Percentiles rank a stretch among this genome's conserved stretches.
phyloP scores from a whole-genome alignment of 2,329 filamentous ascomycete genomes.

The Aspergillus fischeri region DNA sequence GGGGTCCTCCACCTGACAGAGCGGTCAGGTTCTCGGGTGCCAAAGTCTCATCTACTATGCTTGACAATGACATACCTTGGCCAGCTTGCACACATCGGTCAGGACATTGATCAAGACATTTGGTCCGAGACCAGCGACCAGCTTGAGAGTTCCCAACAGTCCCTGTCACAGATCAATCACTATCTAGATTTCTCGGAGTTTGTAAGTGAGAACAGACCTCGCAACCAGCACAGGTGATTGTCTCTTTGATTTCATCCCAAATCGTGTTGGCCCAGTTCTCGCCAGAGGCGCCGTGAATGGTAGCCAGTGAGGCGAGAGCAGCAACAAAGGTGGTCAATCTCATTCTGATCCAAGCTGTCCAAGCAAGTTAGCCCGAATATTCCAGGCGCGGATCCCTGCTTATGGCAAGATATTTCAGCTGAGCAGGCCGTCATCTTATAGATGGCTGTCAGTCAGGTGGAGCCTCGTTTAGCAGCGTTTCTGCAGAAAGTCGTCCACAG shows the following conservation, averaged over 20 bases:
- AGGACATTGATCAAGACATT: constrained; percentile 37
- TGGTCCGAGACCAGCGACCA: constrained; percentile 43
- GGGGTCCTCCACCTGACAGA: constrained; percentile 44
- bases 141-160: constrained; percentile 42
- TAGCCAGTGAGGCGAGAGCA: constrained; percentile 3
- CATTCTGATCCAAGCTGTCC: constrained; percentile 3
- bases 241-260: constrained; percentile 28
- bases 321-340: constrained; percentile 11
- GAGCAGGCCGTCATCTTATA: background rate
- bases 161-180: constrained; percentile 8
- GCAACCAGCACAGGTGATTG: constrained; percentile 30
- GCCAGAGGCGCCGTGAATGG: constrained; percentile 7
- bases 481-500: background rate
- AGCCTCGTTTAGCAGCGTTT: background rate
- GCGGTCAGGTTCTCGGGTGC: background rate
- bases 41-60: background rate
- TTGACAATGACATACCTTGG: constrained; percentile 24
- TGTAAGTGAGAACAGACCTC: constrained; percentile 9
- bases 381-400: background rate
- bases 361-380: background rate
- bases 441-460: background rate
- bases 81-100: constrained; percentile 33
- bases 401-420: background rate
- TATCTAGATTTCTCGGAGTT: background rate
- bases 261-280: constrained; percentile 13